A percentile compares a stretch with the other conserved stretches of the same genome.
Conservation (phyloP, 2,329 filamentous ascomycete species). For the Bretziella fagacearum region DNA sequence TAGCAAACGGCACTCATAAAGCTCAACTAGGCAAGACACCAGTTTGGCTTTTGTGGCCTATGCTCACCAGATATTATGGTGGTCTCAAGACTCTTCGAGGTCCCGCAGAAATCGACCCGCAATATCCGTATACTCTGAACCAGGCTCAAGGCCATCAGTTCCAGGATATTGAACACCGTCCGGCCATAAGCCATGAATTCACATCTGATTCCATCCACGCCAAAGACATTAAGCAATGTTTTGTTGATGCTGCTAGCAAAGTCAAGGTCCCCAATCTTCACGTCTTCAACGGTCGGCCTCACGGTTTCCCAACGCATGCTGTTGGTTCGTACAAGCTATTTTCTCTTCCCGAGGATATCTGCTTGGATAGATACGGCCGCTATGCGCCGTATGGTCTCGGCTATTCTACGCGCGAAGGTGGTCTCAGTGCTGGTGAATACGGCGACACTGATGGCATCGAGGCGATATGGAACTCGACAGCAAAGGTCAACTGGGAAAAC, state of each 20-base stretch:
- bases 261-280: constrained; percentile 52
- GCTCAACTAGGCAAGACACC: constrained; percentile 28
- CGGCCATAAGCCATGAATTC: constrained; percentile 15
- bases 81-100: constrained; percentile 59
- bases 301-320: constrained; percentile 68
- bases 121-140: constrained; percentile 50
- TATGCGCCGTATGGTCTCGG: constrained; percentile 81
- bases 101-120: constrained; percentile 49
- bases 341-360: constrained; percentile 66
- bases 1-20: constrained; percentile 32
- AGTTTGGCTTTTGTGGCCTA: constrained; percentile 73
- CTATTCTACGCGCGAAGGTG: constrained; percentile 62
- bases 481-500: constrained; percentile 59
- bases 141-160: background rate
- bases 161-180: background rate
- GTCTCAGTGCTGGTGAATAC: constrained; percentile 69
- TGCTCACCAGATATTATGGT: constrained; percentile 77
- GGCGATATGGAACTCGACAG: constrained; percentile 52
- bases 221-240: constrained; percentile 60
- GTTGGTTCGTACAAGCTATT: constrained; percentile 77
- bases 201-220: constrained; percentile 37
- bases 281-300: constrained; percentile 60
- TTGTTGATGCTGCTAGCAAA: constrained; percentile 50
- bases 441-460: constrained; percentile 71
- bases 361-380: constrained; percentile 81